These are phyloP conservation scores for Trametes gibbosa DNA, from an alignment of 768 basidiomycete species.

Conservation along the genomic window DNA sequence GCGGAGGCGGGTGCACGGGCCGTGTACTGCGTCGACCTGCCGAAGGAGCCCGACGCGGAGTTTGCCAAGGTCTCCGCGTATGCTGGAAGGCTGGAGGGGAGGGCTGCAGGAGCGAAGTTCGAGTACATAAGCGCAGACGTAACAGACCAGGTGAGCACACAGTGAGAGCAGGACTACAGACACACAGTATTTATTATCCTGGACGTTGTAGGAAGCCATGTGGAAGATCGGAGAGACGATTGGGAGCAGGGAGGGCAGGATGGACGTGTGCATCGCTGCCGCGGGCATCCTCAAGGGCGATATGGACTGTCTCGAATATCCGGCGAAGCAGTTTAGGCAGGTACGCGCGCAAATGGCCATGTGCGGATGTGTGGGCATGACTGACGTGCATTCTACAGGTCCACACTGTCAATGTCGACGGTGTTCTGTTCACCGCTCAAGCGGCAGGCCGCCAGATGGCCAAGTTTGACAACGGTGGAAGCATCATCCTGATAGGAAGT, in stretches of 20 bases:
- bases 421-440: constrained; percentile 36
- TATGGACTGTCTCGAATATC: constrained; percentile 62
- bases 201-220: constrained; percentile 22
- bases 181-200: not conserved
- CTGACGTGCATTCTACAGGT: constrained; percentile 38
- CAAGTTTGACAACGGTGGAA: constrained; percentile 34
- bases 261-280: constrained; percentile 76
- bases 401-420: constrained; percentile 57
- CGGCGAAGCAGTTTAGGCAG: constrained; percentile 60
- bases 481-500: constrained; percentile 42
- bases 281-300: constrained; percentile 62
- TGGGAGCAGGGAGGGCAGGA: constrained; percentile 62
- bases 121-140: constrained; percentile 70
- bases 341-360: constrained; percentile 30
- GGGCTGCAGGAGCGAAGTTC: constrained; percentile 31
- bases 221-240: constrained; percentile 60
- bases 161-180: too few species aligned
- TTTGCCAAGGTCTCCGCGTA: constrained; percentile 54
- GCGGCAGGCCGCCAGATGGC: constrained; percentile 36
- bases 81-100: constrained; percentile 18
- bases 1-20: constrained; percentile 67
- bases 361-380: not conserved
- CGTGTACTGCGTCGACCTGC: constrained; percentile 69
- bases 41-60: constrained; percentile 52
- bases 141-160: constrained; percentile 50